Evolutionary conservation across 768 basidiomycete species (phyloP).

Genomic region (Lentinula lateritia): DNA sequence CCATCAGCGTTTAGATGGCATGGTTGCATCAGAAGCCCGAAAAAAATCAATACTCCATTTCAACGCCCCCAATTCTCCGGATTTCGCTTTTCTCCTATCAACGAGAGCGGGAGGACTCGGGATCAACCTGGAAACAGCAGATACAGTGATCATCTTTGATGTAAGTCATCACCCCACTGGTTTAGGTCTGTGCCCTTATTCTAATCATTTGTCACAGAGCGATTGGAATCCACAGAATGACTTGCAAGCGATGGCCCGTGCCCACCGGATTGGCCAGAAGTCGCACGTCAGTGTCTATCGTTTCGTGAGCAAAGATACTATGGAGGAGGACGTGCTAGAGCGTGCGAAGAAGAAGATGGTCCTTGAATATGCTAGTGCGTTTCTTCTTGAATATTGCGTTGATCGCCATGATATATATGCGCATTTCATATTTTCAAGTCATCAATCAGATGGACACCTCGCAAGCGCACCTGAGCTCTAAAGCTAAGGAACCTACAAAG

Average conservation of each 20-base stretch:
- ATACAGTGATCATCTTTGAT: constrained; percentile 99
- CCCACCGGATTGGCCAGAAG: constrained; percentile 98
- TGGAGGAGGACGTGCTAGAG: constrained; percentile 98
- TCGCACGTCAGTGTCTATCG: constrained; percentile 98
- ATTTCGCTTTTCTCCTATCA: constrained; percentile 95
- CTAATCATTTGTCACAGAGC: constrained; percentile 47
- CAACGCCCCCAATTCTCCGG: constrained; percentile 87
- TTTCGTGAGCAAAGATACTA: constrained; percentile 97
- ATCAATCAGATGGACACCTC: constrained; percentile 99
- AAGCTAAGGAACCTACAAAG: constrained; percentile 68
- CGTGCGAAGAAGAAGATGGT: constrained; percentile 99
- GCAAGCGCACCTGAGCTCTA: constrained; percentile 89
- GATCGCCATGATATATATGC: constrained; percentile 5
- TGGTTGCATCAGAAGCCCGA: constrained; percentile 87
- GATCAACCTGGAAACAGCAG: constrained; percentile 97
- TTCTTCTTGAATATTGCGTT: constrained; percentile 6
- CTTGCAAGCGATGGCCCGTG: constrained; percentile 97
- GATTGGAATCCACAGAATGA: constrained; percentile 99
- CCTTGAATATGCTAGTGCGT: constrained; percentile 96
- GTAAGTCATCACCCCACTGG: constrained; percentile 37
- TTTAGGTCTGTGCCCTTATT: constrained; percentile 7
- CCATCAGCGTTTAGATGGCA: constrained; percentile 93
- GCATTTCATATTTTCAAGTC: constrained; percentile 43
- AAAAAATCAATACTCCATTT: constrained; percentile 98
- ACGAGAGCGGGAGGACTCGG: constrained; percentile 97